Evolutionary conservation across 768 basidiomycete genomes (phyloP).

Genomic region (Boletus rubropictus): DNA sequence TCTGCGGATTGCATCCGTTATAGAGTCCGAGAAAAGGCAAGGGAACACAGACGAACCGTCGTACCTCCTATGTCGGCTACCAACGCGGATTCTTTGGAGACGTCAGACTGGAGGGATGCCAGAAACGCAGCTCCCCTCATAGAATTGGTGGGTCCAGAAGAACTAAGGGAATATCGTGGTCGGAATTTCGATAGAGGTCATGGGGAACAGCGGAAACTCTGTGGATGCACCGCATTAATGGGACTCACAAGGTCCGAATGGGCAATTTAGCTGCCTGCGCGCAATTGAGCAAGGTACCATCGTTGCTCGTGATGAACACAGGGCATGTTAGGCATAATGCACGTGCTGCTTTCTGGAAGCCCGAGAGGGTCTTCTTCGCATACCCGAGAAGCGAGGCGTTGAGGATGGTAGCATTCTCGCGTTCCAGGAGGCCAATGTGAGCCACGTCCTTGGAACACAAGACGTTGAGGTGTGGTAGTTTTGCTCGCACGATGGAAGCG

Average conservation of each 20-base stretch:
- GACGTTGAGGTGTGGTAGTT: constrained; percentile 40
- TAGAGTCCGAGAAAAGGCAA: constrained; percentile 6
- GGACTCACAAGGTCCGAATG: constrained; percentile 49
- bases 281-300: constrained; percentile 49
- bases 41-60: constrained; percentile 32
- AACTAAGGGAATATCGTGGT: constrained; percentile 19
- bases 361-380: constrained; percentile 49
- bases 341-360: constrained; percentile 48
- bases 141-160: constrained; percentile 59
- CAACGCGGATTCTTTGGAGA: constrained; percentile 36
- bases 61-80: constrained; percentile 66
- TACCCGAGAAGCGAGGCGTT: constrained; percentile 60
- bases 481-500: constrained; percentile 36
- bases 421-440: constrained; percentile 53
- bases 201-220: constrained; percentile 4
- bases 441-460: constrained; percentile 54
- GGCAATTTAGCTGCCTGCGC: constrained; percentile 49
- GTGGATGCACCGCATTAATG: constrained; percentile 8
- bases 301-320: constrained; percentile 56
- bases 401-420: constrained; percentile 64
- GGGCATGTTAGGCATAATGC: constrained; percentile 44
- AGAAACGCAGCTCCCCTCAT: constrained; percentile 66
- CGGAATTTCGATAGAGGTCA: constrained; percentile 2
- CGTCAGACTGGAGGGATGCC: constrained; percentile 36
- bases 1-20: constrained; percentile 24